Evolutionary conservation across 2,329 filamentous ascomycete genomes (phyloP).

Genomic region (Daldinia sp.): DNA sequence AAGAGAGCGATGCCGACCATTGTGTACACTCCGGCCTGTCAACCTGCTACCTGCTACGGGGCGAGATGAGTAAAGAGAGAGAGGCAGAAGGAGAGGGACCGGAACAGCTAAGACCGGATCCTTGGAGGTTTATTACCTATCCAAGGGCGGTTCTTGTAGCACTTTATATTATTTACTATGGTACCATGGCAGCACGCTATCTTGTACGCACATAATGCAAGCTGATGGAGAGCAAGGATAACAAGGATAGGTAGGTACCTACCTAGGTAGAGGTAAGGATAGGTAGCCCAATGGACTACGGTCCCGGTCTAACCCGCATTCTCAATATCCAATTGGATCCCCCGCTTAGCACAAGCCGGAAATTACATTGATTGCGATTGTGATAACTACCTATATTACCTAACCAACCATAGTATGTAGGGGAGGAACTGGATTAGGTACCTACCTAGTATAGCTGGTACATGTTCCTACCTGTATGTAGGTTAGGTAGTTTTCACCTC

Average conservation of each 20-base stretch:
- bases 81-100: background rate
- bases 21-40: slow-evolving; percentile 11
- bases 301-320: slow-evolving; percentile 17
- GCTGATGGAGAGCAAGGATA: slow-evolving; percentile 20
- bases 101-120: slow-evolving; percentile 8
- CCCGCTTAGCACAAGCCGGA: slow-evolving; percentile 19
- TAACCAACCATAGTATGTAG: slow-evolving; percentile 3
- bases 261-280: too few species aligned
- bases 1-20: slow-evolving; percentile 41
- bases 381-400: too few species aligned
- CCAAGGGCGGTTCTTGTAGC: background rate
- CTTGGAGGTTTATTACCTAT: background rate
- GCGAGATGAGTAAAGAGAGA: slow-evolving; percentile 6
- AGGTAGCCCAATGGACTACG: background rate
- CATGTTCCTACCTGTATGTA: background rate
- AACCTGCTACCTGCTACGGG: slow-evolving; percentile 6
- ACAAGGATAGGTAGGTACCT: too few species aligned
- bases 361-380: slow-evolving; percentile 28
- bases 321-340: slow-evolving; percentile 22
- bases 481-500: background rate
- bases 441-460: slow-evolving; percentile 5
- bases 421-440: background rate
- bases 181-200: slow-evolving; percentile 21
- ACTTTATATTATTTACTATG: slow-evolving; percentile 20
- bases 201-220: slow-evolving; percentile 26